Evolutionary conservation across 2,329 filamentous ascomycete species (phyloP), one percentile per base, ranked within the genome.

Genomic region (Diplodia seriata): DNA sequence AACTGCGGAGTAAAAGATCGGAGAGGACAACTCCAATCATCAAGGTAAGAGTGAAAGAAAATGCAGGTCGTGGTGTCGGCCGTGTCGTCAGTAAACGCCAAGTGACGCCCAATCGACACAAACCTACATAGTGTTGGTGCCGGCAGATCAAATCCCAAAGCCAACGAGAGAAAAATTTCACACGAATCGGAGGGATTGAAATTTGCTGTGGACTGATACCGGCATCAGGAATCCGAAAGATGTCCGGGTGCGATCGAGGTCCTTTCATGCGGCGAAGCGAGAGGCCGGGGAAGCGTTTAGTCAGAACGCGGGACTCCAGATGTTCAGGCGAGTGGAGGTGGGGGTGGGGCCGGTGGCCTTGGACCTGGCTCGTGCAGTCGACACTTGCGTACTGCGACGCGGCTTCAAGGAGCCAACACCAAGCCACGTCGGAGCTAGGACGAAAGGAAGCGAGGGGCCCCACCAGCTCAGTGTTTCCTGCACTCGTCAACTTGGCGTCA

Each of bases 271-370:
- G 6, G 50, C 50, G 14, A 55, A 36, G 18, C 51, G 51, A 31
- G 51, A 18, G 9, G n/a, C 9, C 3, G 51, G 51, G 18, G 14
- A 31, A 14, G 12, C 18, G 15, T 31, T 55, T 33, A 55, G 26
- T 55, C 26, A 31, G 18, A 31, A 33, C 7, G 51, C 51, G 51
- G 26, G 51, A 55, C 51, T n/a, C 51, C 51, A 55, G 26, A 55
- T 14, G 26, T n/a, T 23, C 51, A 55, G 26, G n/a, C 4, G 26
- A 36, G 18, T 31, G 15, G 51, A 55, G 51, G 51, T 31, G 51
- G 51, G 51, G 51, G 51, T 55, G 51, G 51, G 51, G 26, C 51
- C 23, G 15, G 6, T 33, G 14, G 26, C 6, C 26, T n/a, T 18
- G 51, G 18, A 36, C 6, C 14, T 47, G 40, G 18, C 40, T 47